phyloP scores from a whole-genome alignment of 2,329 filamentous ascomycete genomes.

The Cordyceps militaris region DNA sequence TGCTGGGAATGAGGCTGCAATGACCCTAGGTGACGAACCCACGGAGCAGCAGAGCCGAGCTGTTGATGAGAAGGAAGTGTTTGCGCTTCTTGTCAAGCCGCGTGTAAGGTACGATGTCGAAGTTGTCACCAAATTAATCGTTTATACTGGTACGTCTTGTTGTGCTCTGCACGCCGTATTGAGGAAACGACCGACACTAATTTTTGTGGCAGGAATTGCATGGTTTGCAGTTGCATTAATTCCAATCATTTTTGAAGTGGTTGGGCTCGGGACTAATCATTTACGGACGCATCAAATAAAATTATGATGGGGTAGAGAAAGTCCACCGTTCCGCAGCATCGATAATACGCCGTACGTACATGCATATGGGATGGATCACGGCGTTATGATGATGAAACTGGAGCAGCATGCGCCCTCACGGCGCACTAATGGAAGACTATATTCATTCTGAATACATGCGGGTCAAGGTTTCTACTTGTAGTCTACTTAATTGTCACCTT shows the following conservation, averaged over 20 bases:
- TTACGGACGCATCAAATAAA: conserved; percentile 19
- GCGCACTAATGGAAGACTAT: neutral
- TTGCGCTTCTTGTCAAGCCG: conserved; percentile 74
- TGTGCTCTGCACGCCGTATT: neutral
- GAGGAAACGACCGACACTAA: neutral
- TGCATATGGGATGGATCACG: neutral
- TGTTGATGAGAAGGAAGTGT: conserved; percentile 69
- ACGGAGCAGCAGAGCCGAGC: conserved; percentile 39
- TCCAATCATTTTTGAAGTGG: conserved; percentile 62
- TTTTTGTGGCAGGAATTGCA: conserved; percentile 59
- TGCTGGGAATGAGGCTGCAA: conserved; percentile 53
- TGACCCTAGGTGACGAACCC: conserved; percentile 23
- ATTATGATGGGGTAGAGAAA: neutral
- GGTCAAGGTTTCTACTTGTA: neutral
- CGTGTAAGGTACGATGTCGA: conserved; percentile 97
- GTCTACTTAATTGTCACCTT: no score
- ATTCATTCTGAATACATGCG: neutral
- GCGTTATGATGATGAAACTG: conserved; percentile 5
- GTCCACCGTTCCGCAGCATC: neutral
- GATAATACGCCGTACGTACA: neutral
- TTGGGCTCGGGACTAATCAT: conserved; percentile 43
- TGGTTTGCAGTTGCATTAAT: conserved; percentile 73
- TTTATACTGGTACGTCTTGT: conserved; percentile 69
- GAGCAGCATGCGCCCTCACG: neutral
- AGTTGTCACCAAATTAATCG: conserved; percentile 91